Evolutionary conservation across 371 early-diverging fungal genomes (phyloP).

Genomic region (Mortierella sp.): DNA sequence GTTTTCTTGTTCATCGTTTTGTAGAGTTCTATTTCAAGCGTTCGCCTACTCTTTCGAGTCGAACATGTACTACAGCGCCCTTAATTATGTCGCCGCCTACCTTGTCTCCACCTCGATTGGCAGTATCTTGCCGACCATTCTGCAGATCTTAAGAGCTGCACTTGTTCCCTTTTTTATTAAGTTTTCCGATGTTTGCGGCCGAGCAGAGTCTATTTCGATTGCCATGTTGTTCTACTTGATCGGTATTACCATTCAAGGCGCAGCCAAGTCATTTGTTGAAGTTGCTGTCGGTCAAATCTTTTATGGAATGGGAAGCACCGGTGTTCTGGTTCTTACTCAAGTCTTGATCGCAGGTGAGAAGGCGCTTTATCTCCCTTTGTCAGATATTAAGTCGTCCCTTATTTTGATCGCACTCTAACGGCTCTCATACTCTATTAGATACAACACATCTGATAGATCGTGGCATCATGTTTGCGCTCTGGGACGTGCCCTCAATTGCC

Average conservation of each 20-base stretch:
- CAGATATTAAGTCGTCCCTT: background rate
- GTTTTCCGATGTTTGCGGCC: conserved; percentile 55
- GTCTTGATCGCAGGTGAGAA: conserved; percentile 57
- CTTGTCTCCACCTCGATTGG: conserved; percentile 33
- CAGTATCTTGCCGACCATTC: conserved; percentile 41
- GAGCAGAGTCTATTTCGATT: conserved; percentile 43
- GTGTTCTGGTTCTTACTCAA: conserved; percentile 47
- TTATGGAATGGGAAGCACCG: conserved; percentile 57
- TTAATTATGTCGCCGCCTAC: conserved; percentile 33
- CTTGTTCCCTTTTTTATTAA: conserved; percentile 59
- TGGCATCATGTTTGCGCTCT: conserved; percentile 18
- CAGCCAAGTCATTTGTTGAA: conserved; percentile 35
- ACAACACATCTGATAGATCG: conserved; percentile 22
- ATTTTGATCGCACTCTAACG: background rate
- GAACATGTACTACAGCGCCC: conserved; percentile 11
- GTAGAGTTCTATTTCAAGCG: conserved; percentile 13
- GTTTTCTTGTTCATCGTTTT: background rate
- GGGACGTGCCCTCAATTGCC: conserved; percentile 16
- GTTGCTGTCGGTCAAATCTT: conserved; percentile 58
- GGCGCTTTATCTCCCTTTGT: background rate
- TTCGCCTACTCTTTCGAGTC: conserved; percentile 22
- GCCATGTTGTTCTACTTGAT: conserved; percentile 50
- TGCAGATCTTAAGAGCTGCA: conserved; percentile 53
- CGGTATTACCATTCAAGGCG: conserved; percentile 42
- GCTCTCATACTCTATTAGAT: background rate